phyloP scores from a whole-genome alignment of 192 early-diverging fungal species.

The Coemansia sp. region DNA sequence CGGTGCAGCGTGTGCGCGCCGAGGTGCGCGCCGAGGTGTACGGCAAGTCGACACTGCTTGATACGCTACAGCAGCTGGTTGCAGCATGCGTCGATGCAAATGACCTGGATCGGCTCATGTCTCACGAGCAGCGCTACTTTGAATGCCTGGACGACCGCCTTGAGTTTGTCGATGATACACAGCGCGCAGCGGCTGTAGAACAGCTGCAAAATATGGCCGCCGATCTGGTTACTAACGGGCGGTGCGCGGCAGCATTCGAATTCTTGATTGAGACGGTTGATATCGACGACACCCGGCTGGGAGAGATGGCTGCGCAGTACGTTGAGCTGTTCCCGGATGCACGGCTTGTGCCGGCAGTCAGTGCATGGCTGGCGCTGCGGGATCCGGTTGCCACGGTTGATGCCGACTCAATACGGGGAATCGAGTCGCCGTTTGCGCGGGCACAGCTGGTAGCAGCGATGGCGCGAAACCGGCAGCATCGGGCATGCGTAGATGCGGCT shows the following conservation, averaged over 20 bases:
- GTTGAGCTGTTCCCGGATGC: slow-evolving; percentile 11
- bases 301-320: slow-evolving; percentile 7
- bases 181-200: slow-evolving; percentile 1
- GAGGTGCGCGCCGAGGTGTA: slow-evolving; percentile 68
- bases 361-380: slow-evolving; percentile 2
- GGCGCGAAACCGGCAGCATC: slow-evolving; percentile 2
- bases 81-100: slow-evolving; percentile 1
- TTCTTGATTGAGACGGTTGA: slow-evolving; percentile 23
- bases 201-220: slow-evolving; percentile 21
- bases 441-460: slow-evolving; percentile 13
- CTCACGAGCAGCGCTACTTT: slow-evolving; percentile 26
- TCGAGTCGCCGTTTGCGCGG: slow-evolving; percentile 40
- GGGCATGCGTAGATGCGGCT: slow-evolving; percentile 13
- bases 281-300: background rate
- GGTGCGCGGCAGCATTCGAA: slow-evolving; percentile 33
- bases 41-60: slow-evolving; percentile 52
- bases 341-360: slow-evolving; percentile 6
- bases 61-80: slow-evolving; percentile 20
- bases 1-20: slow-evolving; percentile 53
- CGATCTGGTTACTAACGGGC: slow-evolving; percentile 14
- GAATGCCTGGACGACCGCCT: slow-evolving; percentile 16
- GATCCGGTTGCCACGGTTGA: background rate
- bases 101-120: slow-evolving; percentile 1
- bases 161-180: slow-evolving; percentile 1
- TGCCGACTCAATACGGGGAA: too few species aligned